Conservation (phyloP, 805 yeast species). For the Metschnikowia gelsemii region DNA sequence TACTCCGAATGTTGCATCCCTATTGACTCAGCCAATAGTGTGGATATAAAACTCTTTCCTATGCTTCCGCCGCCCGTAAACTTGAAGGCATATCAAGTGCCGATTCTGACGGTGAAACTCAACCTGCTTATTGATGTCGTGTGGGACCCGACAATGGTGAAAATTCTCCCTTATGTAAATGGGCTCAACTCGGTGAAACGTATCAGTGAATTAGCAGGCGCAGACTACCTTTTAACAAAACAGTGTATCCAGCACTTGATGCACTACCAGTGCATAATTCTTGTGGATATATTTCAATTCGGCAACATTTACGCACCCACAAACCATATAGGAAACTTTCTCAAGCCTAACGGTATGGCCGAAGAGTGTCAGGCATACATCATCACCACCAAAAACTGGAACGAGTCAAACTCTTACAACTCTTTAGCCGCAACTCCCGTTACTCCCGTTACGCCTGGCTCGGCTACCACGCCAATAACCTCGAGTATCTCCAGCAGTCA, state of each 20-base stretch:
- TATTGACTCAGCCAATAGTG: conserved; percentile 81
- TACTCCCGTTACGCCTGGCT: conserved; percentile 4
- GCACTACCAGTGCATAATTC: conserved; percentile 82
- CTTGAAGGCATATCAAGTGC: conserved; percentile 81
- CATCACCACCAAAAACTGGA: conserved; percentile 33
- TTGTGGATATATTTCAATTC: conserved; percentile 87
- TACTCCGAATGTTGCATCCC: conserved; percentile 96
- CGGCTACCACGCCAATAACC: conserved; percentile 1
- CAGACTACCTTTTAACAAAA: conserved; percentile 73
- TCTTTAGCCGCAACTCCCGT: conserved; percentile 5
- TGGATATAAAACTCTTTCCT: conserved; percentile 93
- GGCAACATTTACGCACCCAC: conserved; percentile 88
- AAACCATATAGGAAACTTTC: conserved; percentile 65
- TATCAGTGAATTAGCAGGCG: conserved; percentile 76
- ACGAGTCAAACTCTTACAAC: conserved; percentile 13
- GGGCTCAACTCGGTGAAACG: conserved; percentile 81
- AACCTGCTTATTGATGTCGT: conserved; percentile 74
- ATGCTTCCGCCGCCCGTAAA: conserved; percentile 76
- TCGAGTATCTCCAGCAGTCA: conserved; percentile 10
- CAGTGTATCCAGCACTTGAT: conserved; percentile 89
- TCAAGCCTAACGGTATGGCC: conserved; percentile 62
- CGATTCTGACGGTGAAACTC: conserved; percentile 81
- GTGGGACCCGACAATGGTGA: conserved; percentile 97
- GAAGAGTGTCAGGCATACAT: conserved; percentile 86
- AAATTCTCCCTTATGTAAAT: conserved; percentile 79